Percentiles rank a stretch among this genome's conserved stretches.
Evolutionary conservation across 2,329 filamentous ascomycete genomes (phyloP).

Genomic region (Fusarium sp.): DNA sequence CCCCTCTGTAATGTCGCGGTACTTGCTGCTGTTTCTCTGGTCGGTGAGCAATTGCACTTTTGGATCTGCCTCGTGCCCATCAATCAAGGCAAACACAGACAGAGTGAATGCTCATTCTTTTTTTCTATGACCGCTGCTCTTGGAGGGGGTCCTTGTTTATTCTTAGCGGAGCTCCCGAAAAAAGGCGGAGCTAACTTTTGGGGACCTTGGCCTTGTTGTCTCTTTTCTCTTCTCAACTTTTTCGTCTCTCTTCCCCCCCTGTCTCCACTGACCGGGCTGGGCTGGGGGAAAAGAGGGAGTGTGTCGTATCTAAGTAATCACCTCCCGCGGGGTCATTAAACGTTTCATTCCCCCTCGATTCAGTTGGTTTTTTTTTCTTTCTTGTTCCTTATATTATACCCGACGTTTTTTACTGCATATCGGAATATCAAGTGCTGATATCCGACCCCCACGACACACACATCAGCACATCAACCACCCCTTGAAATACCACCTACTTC

Average conservation of each 20-base stretch:
- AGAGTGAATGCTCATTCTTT: not conserved
- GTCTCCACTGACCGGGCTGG: constrained; percentile 20
- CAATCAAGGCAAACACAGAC: not conserved
- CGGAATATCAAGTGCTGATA: not conserved
- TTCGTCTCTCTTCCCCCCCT: not conserved
- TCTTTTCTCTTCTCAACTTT: constrained; percentile 20
- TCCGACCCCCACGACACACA: not conserved
- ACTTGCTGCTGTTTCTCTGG: not conserved
- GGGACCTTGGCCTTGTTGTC: constrained; percentile 20
- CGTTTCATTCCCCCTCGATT: not conserved
- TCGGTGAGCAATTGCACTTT: not conserved
- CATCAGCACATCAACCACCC: not conserved
- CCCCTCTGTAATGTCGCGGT: not conserved
- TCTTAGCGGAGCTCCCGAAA: not conserved
- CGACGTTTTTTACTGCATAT: not conserved
- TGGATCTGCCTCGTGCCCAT: not conserved
- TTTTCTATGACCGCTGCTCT: not conserved
- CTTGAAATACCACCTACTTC: not conserved
- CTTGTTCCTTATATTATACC: not conserved
- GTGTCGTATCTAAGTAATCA: not conserved
- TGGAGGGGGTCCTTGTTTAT: not conserved
- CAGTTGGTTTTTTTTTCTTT: not conserved
- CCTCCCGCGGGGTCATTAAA: constrained; percentile 4
- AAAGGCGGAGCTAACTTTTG: not conserved
- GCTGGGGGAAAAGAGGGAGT: not conserved